Base-by-base conservation (phyloP, 495 filamentous ascomycete genomes). In the Tuber indicum region DNA sequence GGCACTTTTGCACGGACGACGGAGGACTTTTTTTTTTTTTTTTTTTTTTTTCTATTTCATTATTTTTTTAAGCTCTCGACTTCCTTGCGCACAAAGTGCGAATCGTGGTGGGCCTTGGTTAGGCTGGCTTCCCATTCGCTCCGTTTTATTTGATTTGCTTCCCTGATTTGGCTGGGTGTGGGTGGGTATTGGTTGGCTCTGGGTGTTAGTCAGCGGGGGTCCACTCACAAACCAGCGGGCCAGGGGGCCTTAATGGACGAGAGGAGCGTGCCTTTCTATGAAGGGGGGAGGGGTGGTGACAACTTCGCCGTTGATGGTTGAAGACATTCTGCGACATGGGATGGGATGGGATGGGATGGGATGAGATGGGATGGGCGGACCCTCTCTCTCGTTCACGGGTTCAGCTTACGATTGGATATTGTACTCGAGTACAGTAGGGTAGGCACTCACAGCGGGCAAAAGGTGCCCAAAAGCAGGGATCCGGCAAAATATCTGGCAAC, bases 31-130 rank as follows among this genome's bases (percentile, higher is more conserved):
- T n/a, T n/a, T 58, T n/a, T 58, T 8, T 58, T n/a, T 58, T 8
- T n/a, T n/a, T 23, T 23, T 58, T n/a, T n/a, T 58, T n/a, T 58
- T 8, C 2, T 52, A 42, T 52, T 52, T n/a, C 26, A 9, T n/a
- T 32, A 1, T 2, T 17, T 17, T 17, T 46, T 46, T 46, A 43
- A 43, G 42, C 42, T 43, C 42, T 46, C 10, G 8, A 32, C 58
- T 32, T 66, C 21, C 58, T 32, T 66, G 58, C 58, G n/a, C 58
- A 66, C 58, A 66, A 66, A 26, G 58, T 66, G 58, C 58, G 58
- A 66, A 66, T 32, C 58, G 17, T 66, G 58, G 58, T 66, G 58
- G 58, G 58, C 58, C 58, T 66, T 66, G 58, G 58, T 5, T 9
- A 32, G 26, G 58, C 58, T 66, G 26, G n/a, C n/a, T 32, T 32